Evolutionary conservation across 305 asterid genomes (phyloP).

Genomic region (Fraxinus albicans): DNA sequence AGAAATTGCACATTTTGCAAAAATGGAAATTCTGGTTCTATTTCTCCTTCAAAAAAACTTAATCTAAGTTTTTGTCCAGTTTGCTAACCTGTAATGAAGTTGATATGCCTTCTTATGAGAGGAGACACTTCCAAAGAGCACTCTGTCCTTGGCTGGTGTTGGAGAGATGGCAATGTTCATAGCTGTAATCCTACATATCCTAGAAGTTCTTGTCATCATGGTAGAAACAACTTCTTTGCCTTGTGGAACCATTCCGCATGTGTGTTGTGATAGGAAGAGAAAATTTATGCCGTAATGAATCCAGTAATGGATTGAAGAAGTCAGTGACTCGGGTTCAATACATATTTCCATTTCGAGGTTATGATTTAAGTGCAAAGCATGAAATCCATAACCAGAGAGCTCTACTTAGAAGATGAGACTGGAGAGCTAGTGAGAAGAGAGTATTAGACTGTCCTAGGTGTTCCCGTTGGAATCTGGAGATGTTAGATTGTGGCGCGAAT

Average conservation of each 20-base stretch:
- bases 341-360: slow-evolving; percentile 66
- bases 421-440: slow-evolving; percentile 82
- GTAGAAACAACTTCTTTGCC: slow-evolving; percentile 54
- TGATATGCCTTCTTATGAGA: neutral
- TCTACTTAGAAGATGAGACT: slow-evolving; percentile 70
- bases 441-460: slow-evolving; percentile 51
- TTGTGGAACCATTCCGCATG: slow-evolving; percentile 47
- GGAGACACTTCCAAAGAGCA: neutral
- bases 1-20: too few species aligned
- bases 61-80: too few species aligned
- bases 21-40: too few species aligned
- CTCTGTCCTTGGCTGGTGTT: neutral
- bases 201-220: slow-evolving; percentile 39
- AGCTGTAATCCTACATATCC: slow-evolving; percentile 38
- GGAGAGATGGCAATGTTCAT: slow-evolving; percentile 33
- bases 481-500: slow-evolving; percentile 61
- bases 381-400: slow-evolving; percentile 52
- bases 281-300: slow-evolving; percentile 42
- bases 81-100: too few species aligned
- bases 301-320: slow-evolving; percentile 77
- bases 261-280: slow-evolving; percentile 55
- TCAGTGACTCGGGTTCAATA: slow-evolving; percentile 89
- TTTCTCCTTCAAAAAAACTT: too few species aligned
- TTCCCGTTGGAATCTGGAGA: slow-evolving; percentile 58
- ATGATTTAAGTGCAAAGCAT: slow-evolving; percentile 42